These are phyloP conservation scores for Juglanconis sp. DNA, from an alignment of 2,329 filamentous ascomycete species.

Conservation along the genomic window DNA sequence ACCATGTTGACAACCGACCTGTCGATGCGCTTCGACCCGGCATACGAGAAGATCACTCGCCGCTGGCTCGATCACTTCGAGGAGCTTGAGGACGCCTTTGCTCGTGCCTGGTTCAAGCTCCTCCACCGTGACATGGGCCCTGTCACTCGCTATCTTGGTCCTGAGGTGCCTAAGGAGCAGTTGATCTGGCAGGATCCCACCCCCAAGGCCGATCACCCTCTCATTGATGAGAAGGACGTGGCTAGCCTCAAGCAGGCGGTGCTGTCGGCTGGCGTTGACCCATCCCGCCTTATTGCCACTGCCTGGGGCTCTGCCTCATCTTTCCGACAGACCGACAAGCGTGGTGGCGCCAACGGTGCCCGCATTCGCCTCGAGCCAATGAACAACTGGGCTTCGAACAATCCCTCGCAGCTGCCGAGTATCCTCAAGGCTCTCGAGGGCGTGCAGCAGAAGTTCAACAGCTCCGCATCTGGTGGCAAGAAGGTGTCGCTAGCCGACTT, in stretches of 20 bases:
- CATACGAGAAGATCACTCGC: constrained; percentile 72
- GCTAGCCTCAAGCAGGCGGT: constrained; percentile 62
- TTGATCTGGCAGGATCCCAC: constrained; percentile 70
- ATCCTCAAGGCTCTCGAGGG: constrained; percentile 50
- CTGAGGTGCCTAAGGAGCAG: constrained; percentile 64
- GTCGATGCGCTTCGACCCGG: constrained; percentile 67
- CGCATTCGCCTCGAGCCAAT: constrained; percentile 69
- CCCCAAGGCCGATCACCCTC: constrained; percentile 50
- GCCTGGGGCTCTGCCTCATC: constrained; percentile 66
- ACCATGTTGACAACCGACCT: constrained; percentile 76
- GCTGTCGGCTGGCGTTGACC: constrained; percentile 53
- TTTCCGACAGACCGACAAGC: constrained; percentile 71
- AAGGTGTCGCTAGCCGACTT: constrained; percentile 70
- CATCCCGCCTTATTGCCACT: constrained; percentile 58
- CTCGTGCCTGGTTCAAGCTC: constrained; percentile 77
- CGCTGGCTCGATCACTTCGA: constrained; percentile 67
- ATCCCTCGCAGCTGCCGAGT: constrained; percentile 58
- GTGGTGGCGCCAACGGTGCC: constrained; percentile 72
- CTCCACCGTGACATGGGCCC: constrained; percentile 74
- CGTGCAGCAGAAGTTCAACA: constrained; percentile 55
- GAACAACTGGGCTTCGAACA: constrained; percentile 68
- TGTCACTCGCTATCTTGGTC: constrained; percentile 63
- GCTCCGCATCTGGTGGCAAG: constrained; percentile 49
- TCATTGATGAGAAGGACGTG: constrained; percentile 58
- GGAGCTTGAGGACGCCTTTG: constrained; percentile 66